These are phyloP conservation scores for Talaromyces liani DNA, from an alignment of 495 filamentous ascomycete genomes.

Conservation along the genomic window DNA sequence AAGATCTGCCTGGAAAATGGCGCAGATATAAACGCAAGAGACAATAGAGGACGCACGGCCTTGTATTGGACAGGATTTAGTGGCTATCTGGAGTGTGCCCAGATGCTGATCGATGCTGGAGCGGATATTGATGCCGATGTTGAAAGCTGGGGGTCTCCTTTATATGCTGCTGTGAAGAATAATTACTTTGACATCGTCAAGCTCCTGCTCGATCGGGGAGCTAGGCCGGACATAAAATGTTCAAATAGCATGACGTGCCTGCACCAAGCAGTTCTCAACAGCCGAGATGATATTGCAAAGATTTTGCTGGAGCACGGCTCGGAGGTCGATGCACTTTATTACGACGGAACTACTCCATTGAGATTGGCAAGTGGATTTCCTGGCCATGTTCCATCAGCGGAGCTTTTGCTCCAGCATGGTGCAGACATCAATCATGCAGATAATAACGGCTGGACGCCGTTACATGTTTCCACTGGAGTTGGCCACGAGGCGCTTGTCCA, in stretches of 20 bases:
- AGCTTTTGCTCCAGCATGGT: constrained; percentile 7
- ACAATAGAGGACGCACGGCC: constrained; percentile 11
- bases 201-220: constrained; percentile 1
- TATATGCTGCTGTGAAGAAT: constrained; percentile 4
- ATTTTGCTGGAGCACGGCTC: constrained; percentile 1
- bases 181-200: constrained; percentile 3
- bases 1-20: constrained; percentile 11
- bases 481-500: constrained; percentile 9
- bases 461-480: constrained; percentile 7
- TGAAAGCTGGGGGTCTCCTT: not conserved
- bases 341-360: not conserved
- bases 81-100: constrained; percentile 11
- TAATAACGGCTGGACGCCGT: constrained; percentile 7
- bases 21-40: constrained; percentile 12
- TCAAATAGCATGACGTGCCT: not conserved
- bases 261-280: not conserved
- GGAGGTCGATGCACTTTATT: not conserved
- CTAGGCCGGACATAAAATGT: not conserved
- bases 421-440: constrained; percentile 5
- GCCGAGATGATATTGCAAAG: not conserved
- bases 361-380: not conserved
- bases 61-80: constrained; percentile 13
- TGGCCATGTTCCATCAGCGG: not conserved
- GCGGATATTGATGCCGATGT: constrained; percentile 6
- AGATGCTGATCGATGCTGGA: constrained; percentile 9